Evolutionary conservation across 768 basidiomycete species (phyloP), one percentile per base, ranked within the genome.

Genomic region (Auriculariales sp.): DNA sequence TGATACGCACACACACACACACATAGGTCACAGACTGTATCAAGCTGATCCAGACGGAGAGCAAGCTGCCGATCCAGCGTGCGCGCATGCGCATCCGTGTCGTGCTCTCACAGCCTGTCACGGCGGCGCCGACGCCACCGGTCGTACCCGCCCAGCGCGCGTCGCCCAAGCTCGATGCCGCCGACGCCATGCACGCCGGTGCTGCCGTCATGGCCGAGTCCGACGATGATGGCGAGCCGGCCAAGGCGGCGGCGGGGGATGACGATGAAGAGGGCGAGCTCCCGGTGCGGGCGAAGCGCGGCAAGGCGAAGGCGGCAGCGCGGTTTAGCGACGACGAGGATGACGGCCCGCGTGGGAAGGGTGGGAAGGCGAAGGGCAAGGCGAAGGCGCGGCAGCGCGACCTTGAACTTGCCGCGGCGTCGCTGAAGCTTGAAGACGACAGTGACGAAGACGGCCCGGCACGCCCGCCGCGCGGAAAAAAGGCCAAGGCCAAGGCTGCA

Each of bases 41-140:
- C 64, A 87, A 83, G 58, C 68, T 77, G 15, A 71, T 97, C 19
- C 89, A 94, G 59, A 70, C 79, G 1, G 77, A 82, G 39, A 85
- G 84, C 0, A 84, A 78, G n/a, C 71, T 99, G 10, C 90, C 91
- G 0, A 94, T 99, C 52, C 84, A 94, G 58, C 77, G 93, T 39
- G 88, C 93, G 4, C 73, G 85, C 47, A 98, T 99, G 95, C 78
- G 91, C 14, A 75, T 99, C 4, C 78, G 88, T 29, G 74, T 98
- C 17, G 73, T 77, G 3, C 73, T 97, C 62, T 84, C 91, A 1
- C 62, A 58, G 3, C 53, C 52, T 3, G 54, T 63, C 4, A n/a
- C n/a, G n/a, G 62, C 60, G 4, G 9, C 31, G 31, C 31, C 7
- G 31, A 44, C 39, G 6, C 39, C 39, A 19, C 39, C 39, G 22